Base-by-base conservation (phyloP, 768 basidiomycete species). In the Hydnum rufescens region DNA sequence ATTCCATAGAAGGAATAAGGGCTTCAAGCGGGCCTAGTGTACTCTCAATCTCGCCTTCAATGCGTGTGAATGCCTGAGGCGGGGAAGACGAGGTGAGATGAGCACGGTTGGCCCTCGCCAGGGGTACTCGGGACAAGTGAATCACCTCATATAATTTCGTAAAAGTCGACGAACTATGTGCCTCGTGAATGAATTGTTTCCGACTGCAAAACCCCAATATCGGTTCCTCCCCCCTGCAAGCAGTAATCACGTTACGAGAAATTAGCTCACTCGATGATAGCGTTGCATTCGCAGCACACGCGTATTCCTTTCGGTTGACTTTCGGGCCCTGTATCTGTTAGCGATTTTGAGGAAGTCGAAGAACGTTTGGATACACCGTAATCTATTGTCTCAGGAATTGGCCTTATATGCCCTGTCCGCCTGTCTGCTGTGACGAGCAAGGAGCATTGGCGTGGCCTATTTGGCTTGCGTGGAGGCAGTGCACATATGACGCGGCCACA, bases 401-500 rank as follows among this genome's bases (percentile, higher is more conserved):
- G 78, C 59, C 92, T 86, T 36, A 93, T 83, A 53, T 71, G 65
- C 34, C 81, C 73, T 4, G 82, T 78, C 58, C 78, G 74, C 19
- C 74, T 70, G 60, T 96, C 87, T n/a, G 82, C 85, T 5, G 92
- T 75, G 59, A 95, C 86, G 30, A 95, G 69, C 3, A 82, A 65
- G 0, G 87, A 90, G 60, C 89, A 95, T 4, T 73, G 66, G 46
- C 70, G 69, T 1, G 70, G 71, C 22, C 88, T 75, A 58, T 78
- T 75, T 2, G 79, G 77, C 3, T 68, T 72, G 53, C 84, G 88
- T 6, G 79, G 69, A 0, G 89, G 87, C 3, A 95, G 71, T 1
- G 90, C 82, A 60, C 93, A 97, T 8, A 96, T 78, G 36, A 96
- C 84, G 52, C 80, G 72, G 0, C 93, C 93, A 58, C 93, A 97